A percentile compares a stretch with the other conserved stretches of the same genome.
Conservation (phyloP, 345 rosid species). For the Lepidium didymum region DNA sequence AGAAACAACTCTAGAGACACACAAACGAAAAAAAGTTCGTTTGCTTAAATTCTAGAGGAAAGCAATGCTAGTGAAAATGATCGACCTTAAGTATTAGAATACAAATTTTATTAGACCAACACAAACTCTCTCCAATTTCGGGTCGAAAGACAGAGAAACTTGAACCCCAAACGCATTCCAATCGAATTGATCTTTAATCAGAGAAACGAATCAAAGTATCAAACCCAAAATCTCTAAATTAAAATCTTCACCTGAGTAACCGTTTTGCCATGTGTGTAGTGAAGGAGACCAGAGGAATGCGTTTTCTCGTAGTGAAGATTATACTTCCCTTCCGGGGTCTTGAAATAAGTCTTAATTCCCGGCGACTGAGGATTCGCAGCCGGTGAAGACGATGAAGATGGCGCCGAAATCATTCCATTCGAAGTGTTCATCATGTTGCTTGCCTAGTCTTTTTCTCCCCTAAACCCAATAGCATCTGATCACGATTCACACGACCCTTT, state of each 20-base stretch:
- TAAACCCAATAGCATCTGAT: conserved; percentile 48
- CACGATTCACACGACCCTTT: conserved; percentile 38
- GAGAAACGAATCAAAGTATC: background rate
- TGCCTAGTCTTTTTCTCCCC: conserved; percentile 10
- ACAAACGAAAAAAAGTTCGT: no score
- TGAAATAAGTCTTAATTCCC: conserved; percentile 93
- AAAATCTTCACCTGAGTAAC: conserved; percentile 72
- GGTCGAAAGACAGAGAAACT: background rate
- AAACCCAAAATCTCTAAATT: background rate
- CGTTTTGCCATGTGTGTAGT: conserved; percentile 93
- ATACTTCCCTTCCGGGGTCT: conserved; percentile 95
- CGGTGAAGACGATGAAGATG: conserved; percentile 59
- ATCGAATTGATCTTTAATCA: background rate
- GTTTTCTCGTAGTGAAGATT: conserved; percentile 98
- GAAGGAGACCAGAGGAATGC: conserved; percentile 89
- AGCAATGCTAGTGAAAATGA: conserved; percentile 17
- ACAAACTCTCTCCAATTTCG: background rate
- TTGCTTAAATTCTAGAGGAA: background rate
- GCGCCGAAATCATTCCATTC: conserved; percentile 87
- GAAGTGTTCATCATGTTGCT: conserved; percentile 57
- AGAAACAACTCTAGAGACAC: no score
- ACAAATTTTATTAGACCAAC: background rate
- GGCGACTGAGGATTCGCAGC: conserved; percentile 77
- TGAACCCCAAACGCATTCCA: background rate
- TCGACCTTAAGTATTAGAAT: background rate